phyloP scores from a whole-genome alignment of 1,284 basidiomycete genomes.

The Cystobasidium slooffiae region DNA sequence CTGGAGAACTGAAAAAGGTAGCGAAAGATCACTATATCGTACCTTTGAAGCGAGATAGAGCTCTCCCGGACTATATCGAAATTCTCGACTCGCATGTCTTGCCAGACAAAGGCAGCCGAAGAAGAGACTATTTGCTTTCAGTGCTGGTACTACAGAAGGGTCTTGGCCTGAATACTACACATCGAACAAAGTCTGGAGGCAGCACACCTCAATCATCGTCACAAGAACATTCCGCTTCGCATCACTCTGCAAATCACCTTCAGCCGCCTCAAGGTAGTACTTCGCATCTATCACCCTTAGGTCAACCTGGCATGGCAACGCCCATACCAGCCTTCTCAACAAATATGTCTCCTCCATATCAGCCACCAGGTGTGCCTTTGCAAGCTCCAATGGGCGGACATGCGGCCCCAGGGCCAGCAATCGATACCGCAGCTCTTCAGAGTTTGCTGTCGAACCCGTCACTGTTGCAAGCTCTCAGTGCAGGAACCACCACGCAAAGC shows the following conservation, averaged over 20 bases:
- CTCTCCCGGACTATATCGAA: conserved; percentile 82
- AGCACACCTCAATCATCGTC: conserved; percentile 17
- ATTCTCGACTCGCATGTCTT: conserved; percentile 78
- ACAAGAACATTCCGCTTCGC: neutral
- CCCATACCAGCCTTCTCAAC: neutral
- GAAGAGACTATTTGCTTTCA: conserved; percentile 71
- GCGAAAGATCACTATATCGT: conserved; percentile 88
- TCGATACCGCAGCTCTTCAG: conserved; percentile 46
- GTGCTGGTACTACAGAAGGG: conserved; percentile 81
- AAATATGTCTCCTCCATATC: conserved; percentile 18
- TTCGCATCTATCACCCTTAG: neutral
- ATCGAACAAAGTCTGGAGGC: conserved; percentile 1
- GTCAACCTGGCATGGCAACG: neutral
- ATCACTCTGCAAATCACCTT: neutral
- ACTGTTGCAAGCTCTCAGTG: conserved; percentile 38
- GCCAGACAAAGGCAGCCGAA: conserved; percentile 64
- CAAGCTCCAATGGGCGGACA: neutral
- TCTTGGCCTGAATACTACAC: conserved; percentile 22
- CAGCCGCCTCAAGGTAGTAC: conserved; percentile 1
- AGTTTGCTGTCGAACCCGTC: conserved; percentile 47
- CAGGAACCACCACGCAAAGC: neutral
- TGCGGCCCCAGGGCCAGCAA: neutral
- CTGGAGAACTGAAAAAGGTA: conserved; percentile 46
- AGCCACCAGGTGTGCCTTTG: neutral
- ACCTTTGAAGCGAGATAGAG: conserved; percentile 70